Evolutionary conservation across 129 eudicot genomes (phyloP), one percentile per base, ranked within the genome.

Genomic region (Flaveria ramosissima): DNA sequence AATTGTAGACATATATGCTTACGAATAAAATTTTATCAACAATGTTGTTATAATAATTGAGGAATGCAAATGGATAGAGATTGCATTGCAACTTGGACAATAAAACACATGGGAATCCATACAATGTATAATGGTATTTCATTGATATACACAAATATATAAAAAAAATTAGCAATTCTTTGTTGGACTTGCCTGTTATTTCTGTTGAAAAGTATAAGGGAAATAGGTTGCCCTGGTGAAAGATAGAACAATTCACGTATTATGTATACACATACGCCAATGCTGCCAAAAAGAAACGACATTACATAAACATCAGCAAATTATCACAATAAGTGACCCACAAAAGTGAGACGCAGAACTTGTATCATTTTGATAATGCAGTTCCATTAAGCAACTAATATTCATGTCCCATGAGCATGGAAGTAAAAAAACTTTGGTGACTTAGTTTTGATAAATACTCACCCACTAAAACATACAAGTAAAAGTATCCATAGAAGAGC

Each of bases 391-490:
- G 61, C 24, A 16, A 17, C 11, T 16, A 16, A 13, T 51, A 13
- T 51, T 13, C 24, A 1, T 55, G 10, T 55, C 21, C 48, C 48
- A 43, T 43, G 48, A 32, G 2, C 48, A 43, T 1, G 10, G 13
- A 43, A 43, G 10, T 43, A 43, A 9, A 43, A 4, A 13, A 43
- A 43, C 48, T 43, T 43, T 43, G 12, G n/a, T 32, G 12, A 32
- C 7, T 14, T 15, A 69, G 11, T 69, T 16, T 59, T 67, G 21
- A 70, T 43, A 21, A 20, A 30, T 20, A 20, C 26, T 76, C 83
- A 88, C 97, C 97, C 88, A 71, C 96, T 96, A 60, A 81, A 75
- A 73, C 96, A 85, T 72, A 86, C 74, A 45, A 88, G 42, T 60
- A 90, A 39, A 42, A 85, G 12, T 65, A 90, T 83, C 98, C 98